Evolutionary conservation across 192 early-diverging fungal species (phyloP), one percentile per base, ranked within the genome.

Genomic region (Lobosporangium transversale): DNA sequence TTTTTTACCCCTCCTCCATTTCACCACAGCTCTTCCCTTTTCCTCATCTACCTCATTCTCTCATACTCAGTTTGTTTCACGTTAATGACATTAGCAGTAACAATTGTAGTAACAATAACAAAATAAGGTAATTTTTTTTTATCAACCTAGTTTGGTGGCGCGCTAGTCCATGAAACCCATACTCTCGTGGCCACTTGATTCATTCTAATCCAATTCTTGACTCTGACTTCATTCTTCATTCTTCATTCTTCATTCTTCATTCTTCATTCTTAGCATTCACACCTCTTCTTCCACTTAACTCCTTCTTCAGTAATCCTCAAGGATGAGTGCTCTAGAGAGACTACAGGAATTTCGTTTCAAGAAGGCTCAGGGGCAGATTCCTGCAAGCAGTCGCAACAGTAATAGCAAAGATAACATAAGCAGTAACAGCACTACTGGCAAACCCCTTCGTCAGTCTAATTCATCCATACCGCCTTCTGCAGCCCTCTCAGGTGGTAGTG

Each of bases 301-400:
- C n/a, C n/a, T n/a, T n/a, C n/a, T n/a, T n/a, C n/a, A n/a, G n/a
- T n/a, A n/a, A n/a, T n/a, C n/a, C n/a, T n/a, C n/a, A n/a, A 74
- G 30, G 35, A 66, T 76, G 64, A 66, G 58, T 62, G 73, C 73
- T 7, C 21, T 66, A 21, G 51, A 66, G 21, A 57, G 73, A 12
- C 45, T 76, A 11, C 63, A 76, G 24, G 64, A 76, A 36, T 76
- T 66, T 24, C 73, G 73, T 5, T 76, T 56, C 31, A 76, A 76
- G 31, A 76, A 70, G 53, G 36, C 37, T 14, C 58, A 62, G 32
- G 58, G 51, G 53, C n/a, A 31, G 2, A 24, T 53, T 12, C 6
- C 51, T 27, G 49, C 29, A 15, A 55, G 23, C 32, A 54, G n/a
- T 17, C 36, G 32, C 32, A 53, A 29, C 48, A 15, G 12, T 18